A percentile compares a stretch with the other conserved stretches of the same genome.
Evolutionary conservation across 2,329 filamentous ascomycete species (phyloP).

Genomic region (Rhinocladiella mackenziei): DNA sequence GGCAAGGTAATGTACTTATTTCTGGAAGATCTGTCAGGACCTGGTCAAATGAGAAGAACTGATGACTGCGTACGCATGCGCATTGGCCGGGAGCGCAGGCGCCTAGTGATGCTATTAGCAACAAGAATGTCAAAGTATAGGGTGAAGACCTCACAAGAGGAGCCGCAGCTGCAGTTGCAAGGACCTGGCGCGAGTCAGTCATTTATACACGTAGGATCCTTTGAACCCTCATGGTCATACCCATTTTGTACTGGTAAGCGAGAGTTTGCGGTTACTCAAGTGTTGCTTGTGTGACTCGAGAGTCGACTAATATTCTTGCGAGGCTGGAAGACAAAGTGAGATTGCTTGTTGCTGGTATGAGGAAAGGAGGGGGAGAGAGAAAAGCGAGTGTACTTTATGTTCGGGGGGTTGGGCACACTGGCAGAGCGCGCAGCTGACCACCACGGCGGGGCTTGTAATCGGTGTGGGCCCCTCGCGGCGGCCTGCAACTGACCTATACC

Average conservation of each 20-base stretch:
- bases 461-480: too few relatives aligned
- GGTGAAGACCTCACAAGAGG: slow-evolving; percentile 42
- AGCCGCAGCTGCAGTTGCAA: slow-evolving; percentile 26
- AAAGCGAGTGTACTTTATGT: too few relatives aligned
- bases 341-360: slow-evolving; percentile 24
- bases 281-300: slow-evolving; percentile 5
- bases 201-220: background rate
- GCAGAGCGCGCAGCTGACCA: slow-evolving; percentile 1
- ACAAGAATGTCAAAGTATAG: too few relatives aligned
- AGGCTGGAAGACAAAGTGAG: slow-evolving; percentile 5
- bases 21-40: slow-evolving; percentile 9
- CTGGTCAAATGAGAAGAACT: background rate
- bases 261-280: slow-evolving; percentile 6
- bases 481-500: too few relatives aligned
- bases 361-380: slow-evolving; percentile 2
- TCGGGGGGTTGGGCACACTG: slow-evolving; percentile 19
- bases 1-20: slow-evolving; percentile 12
- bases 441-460: too few relatives aligned
- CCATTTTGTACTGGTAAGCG: slow-evolving; percentile 20
- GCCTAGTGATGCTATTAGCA: slow-evolving; percentile 12
- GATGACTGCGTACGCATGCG: slow-evolving; percentile 24
- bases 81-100: slow-evolving; percentile 27
- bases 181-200: slow-evolving; percentile 24
- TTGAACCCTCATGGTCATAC: slow-evolving; percentile 7
- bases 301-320: slow-evolving; percentile 3